phyloP scores from a whole-genome alignment of 2,329 filamentous ascomycete species.

The Fusarium nanum region DNA sequence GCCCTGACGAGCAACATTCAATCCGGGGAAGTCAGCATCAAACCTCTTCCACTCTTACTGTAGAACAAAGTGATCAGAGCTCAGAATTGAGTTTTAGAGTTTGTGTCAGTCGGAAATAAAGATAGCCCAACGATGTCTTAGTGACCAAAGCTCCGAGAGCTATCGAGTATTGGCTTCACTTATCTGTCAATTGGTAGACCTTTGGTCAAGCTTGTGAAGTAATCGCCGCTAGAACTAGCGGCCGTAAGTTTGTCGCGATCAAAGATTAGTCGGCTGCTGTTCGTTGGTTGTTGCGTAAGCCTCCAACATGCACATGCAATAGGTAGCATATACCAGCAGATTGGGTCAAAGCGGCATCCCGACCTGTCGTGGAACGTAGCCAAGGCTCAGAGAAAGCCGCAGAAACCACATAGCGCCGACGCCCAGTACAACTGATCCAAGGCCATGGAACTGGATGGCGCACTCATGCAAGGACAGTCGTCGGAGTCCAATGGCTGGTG shows the following conservation, averaged over 20 bases:
- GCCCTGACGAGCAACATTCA: not conserved
- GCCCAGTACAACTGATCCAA: constrained; percentile 24
- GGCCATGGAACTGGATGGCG: constrained; percentile 19
- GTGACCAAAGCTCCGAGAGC: not conserved
- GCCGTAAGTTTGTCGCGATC: not conserved
- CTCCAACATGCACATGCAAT: not conserved
- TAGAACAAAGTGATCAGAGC: not conserved
- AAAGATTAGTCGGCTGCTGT: not conserved
- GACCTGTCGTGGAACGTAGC: constrained; percentile 33
- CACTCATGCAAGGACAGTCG: constrained; percentile 9
- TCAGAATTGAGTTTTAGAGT: constrained; percentile 6
- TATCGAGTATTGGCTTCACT: not conserved
- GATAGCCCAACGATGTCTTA: not conserved
- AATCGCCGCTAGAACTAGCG: not conserved
- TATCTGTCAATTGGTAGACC: not conserved
- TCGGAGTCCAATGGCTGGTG: not conserved
- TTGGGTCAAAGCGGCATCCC: not conserved
- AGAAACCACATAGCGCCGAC: constrained; percentile 13
- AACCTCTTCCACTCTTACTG: not conserved
- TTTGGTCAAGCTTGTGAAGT: not conserved
- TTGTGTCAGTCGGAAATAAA: not conserved
- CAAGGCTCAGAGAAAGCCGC: constrained; percentile 13
- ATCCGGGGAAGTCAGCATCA: not conserved
- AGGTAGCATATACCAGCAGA: not conserved
- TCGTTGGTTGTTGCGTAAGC: not conserved